These are phyloP conservation scores for Schizosaccharomyces japonicus DNA, from an alignment of 805 yeast genomes.

Conservation along the genomic window DNA sequence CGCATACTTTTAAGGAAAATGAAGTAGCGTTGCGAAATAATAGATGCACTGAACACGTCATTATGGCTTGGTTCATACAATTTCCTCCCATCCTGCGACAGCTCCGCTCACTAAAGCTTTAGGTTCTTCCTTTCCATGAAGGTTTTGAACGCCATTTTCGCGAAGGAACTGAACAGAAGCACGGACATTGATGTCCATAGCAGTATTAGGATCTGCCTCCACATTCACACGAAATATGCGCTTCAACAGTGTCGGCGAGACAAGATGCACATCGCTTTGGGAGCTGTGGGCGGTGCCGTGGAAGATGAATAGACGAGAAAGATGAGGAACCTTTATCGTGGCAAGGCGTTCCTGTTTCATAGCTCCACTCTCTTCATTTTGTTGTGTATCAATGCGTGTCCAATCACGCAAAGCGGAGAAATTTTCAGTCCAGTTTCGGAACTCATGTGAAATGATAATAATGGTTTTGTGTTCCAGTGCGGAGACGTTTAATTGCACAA, in stretches of 20 bases:
- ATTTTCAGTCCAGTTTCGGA: neutral
- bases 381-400: neutral
- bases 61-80: too few relatives aligned
- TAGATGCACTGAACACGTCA: too few relatives aligned
- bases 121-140: neutral
- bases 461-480: neutral
- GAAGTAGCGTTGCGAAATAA: too few relatives aligned
- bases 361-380: neutral
- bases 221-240: neutral
- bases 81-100: neutral
- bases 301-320: neutral
- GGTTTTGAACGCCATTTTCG: neutral
- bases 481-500: neutral
- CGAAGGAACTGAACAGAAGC: neutral
- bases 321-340: neutral
- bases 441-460: neutral
- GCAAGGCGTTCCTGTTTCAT: neutral
- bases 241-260: neutral
- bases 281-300: neutral
- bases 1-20: too few relatives aligned
- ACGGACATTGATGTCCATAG: neutral
- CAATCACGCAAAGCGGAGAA: neutral
- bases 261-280: neutral
- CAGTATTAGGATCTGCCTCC: neutral
- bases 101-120: neutral